Conservation (phyloP, 2,329 filamentous ascomycete species). For the Rutstroemia sp. region DNA sequence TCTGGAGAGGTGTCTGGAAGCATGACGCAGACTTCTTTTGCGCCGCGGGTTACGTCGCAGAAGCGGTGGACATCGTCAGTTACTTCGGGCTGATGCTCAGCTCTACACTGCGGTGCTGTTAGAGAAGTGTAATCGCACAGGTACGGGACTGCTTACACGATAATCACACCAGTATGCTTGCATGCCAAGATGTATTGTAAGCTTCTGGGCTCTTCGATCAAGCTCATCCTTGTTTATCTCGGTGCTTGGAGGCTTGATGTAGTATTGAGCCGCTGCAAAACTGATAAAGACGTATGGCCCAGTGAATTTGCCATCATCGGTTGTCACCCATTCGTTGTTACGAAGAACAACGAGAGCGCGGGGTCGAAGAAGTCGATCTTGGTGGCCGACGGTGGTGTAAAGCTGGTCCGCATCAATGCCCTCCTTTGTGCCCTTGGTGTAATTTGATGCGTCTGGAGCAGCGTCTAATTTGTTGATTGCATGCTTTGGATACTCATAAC, state of each 20-base stretch:
- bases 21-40: slow-evolving; percentile 7
- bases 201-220: slow-evolving; percentile 3
- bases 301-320: slow-evolving; percentile 9
- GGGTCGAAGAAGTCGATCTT: slow-evolving; percentile 7
- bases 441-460: not conserved
- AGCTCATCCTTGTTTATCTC: not conserved
- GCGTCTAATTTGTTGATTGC: slow-evolving; percentile 7
- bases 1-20: not conserved
- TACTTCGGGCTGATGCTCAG: slow-evolving; percentile 5
- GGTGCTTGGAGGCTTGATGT: not conserved
- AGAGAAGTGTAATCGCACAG: not conserved
- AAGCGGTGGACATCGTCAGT: slow-evolving; percentile 12
- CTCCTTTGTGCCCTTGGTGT: not conserved
- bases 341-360: slow-evolving; percentile 6
- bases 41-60: slow-evolving; percentile 9
- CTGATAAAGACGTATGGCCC: slow-evolving; percentile 9
- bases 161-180: slow-evolving; percentile 11
- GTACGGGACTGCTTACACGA: not conserved
- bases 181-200: slow-evolving; percentile 2
- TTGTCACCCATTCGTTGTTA: not conserved
- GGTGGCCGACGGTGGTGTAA: slow-evolving; percentile 2
- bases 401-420: slow-evolving; percentile 1
- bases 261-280: slow-evolving; percentile 10
- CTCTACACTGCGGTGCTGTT: slow-evolving; percentile 1
- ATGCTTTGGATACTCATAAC: slow-evolving; percentile 12